phyloP scores from a whole-genome alignment of 2,329 filamentous ascomycete species.

The Curvularia lunata region DNA sequence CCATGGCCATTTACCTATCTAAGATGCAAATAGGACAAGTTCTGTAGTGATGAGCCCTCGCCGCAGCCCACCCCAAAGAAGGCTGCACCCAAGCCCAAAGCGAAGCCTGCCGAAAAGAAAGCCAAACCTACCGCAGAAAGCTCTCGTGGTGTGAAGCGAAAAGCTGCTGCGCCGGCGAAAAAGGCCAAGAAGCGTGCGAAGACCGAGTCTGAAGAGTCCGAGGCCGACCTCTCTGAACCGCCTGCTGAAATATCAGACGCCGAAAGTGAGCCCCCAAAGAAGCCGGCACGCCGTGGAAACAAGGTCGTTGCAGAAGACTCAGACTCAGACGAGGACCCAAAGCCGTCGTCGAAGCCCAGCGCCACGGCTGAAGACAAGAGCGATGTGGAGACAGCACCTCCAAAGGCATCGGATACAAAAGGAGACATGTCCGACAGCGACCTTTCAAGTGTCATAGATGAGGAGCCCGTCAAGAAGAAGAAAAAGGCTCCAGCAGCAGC shows the following conservation, averaged over 20 bases:
- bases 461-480: slow-evolving; percentile 66
- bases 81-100: slow-evolving; percentile 26
- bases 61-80: slow-evolving; percentile 31
- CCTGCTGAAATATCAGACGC: slow-evolving; percentile 29
- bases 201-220: slow-evolving; percentile 36
- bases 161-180: slow-evolving; percentile 35
- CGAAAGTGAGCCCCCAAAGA: slow-evolving; percentile 38
- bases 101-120: slow-evolving; percentile 35
- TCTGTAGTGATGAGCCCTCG: slow-evolving; percentile 35
- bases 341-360: slow-evolving; percentile 19
- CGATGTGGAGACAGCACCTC: slow-evolving; percentile 17
- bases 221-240: slow-evolving; percentile 28
- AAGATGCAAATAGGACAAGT: slow-evolving; percentile 31
- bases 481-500: slow-evolving; percentile 38
- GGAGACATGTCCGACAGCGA: slow-evolving; percentile 62
- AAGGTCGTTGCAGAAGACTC: slow-evolving; percentile 41
- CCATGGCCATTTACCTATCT: neutral
- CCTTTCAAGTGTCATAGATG: slow-evolving; percentile 79
- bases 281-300: slow-evolving; percentile 29
- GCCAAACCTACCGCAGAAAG: slow-evolving; percentile 20
- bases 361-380: slow-evolving; percentile 20
- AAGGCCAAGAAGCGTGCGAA: slow-evolving; percentile 30
- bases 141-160: slow-evolving; percentile 41
- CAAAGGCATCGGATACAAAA: slow-evolving; percentile 26
- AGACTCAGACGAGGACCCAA: slow-evolving; percentile 30